phyloP scores from a whole-genome alignment of 78 protist genomes.

The Salpingoeca rosetta region DNA sequence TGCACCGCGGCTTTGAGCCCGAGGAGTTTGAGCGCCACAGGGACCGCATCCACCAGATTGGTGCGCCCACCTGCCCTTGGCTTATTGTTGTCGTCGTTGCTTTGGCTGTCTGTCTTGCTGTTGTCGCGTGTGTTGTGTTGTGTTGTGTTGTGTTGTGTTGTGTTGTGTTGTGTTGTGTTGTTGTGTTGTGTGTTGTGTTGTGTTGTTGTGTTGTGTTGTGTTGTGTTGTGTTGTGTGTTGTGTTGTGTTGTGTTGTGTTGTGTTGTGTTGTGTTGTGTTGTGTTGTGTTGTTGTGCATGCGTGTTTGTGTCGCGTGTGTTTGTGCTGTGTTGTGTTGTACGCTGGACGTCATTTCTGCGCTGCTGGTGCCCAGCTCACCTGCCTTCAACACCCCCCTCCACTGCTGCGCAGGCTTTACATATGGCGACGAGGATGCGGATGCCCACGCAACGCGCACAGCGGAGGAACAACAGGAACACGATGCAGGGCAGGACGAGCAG shows the following conservation, averaged over 20 bases:
- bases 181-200: background rate
- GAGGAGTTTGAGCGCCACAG: slow-evolving; percentile 12
- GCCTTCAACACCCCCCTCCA: background rate
- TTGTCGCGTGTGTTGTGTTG: background rate
- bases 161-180: background rate
- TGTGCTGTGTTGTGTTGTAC: background rate
- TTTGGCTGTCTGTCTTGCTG: background rate
- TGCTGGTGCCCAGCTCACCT: background rate
- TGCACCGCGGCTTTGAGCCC: background rate
- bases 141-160: background rate
- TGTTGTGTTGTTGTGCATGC: background rate
- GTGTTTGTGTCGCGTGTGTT: background rate
- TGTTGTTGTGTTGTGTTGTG: background rate
- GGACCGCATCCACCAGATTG: slow-evolving; percentile 6
- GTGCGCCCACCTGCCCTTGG: slow-evolving; percentile 1
- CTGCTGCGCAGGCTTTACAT: background rate
- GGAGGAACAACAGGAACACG: background rate
- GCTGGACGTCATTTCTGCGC: background rate
- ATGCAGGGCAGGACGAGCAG: no score
- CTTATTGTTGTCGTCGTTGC: background rate
- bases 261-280: background rate
- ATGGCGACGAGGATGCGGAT: slow-evolving; percentile 6
- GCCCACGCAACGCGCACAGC: background rate
- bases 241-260: background rate
- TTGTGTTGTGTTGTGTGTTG: no score